Conservation (phyloP, 495 filamentous ascomycete genomes). For the Hyaloscypha variabilis region DNA sequence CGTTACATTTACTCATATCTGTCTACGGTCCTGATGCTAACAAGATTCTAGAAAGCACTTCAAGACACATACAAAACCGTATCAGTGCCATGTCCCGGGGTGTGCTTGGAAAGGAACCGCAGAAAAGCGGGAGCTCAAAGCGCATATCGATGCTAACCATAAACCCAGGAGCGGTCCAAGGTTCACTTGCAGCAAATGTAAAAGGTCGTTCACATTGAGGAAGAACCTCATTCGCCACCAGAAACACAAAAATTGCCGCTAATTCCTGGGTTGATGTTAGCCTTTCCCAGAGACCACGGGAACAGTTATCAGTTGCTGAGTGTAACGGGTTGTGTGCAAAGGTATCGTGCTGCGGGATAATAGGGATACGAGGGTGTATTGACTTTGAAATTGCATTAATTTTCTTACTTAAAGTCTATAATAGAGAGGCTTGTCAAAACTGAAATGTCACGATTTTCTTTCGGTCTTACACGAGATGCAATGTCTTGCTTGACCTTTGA, state of each 20-base stretch:
- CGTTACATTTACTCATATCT: background rate
- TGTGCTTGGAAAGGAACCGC: conserved; percentile 9
- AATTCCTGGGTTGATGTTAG: background rate
- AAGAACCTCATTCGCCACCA: conserved; percentile 9
- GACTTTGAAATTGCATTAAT: background rate
- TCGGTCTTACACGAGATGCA: too few species aligned
- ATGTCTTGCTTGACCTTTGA: too few species aligned
- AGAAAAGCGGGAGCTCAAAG: conserved; percentile 5
- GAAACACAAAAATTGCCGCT: background rate
- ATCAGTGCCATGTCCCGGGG: background rate
- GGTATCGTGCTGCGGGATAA: background rate
- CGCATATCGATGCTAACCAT: conserved; percentile 1
- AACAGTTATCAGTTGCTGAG: background rate
- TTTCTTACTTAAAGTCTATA: background rate
- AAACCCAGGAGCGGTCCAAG: background rate
- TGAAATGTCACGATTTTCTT: too few species aligned
- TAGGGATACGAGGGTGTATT: background rate
- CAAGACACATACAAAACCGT: conserved; percentile 6
- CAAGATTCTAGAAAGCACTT: conserved; percentile 3
- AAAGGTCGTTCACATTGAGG: background rate
- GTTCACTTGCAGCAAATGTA: background rate
- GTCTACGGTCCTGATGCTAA: background rate
- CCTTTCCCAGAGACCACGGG: background rate
- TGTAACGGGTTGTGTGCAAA: background rate
- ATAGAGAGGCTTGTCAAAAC: background rate